A percentile compares a stretch with the other conserved stretches of the same genome.
Conservation (phyloP, 352 stramenopile genomes). For the Globisporangium heterothallicum region DNA sequence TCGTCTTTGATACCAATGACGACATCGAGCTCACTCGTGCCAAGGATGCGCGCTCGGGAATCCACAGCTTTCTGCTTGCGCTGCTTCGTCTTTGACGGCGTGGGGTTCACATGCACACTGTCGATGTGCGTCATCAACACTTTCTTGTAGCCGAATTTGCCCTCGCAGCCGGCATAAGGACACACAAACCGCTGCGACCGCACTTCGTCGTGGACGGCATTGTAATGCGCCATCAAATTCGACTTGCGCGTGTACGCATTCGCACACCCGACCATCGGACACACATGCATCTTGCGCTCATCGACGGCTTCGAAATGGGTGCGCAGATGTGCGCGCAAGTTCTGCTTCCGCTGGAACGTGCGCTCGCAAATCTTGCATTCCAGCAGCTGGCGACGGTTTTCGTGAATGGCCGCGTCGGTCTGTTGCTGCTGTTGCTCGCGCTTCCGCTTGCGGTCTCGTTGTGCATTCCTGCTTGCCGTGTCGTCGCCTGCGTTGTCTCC, state of each 20-base stretch:
- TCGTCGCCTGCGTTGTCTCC: too few relatives aligned
- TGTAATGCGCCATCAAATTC: slow-evolving; percentile 76
- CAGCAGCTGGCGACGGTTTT: slow-evolving; percentile 15
- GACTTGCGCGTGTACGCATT: slow-evolving; percentile 66
- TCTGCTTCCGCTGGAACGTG: slow-evolving; percentile 44
- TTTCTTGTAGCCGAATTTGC: slow-evolving; percentile 73
- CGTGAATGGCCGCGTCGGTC: neutral
- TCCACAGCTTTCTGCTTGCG: slow-evolving; percentile 23
- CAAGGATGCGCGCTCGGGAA: slow-evolving; percentile 28
- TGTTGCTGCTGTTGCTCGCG: neutral
- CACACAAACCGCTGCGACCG: slow-evolving; percentile 66
- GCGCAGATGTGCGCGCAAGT: slow-evolving; percentile 49
- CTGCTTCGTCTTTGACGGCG: slow-evolving; percentile 23
- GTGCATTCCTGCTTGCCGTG: neutral
- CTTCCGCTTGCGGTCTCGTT: slow-evolving; percentile 6
- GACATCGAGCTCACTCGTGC: neutral
- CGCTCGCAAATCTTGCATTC: slow-evolving; percentile 48
- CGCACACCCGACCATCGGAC: slow-evolving; percentile 46
- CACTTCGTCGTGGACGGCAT: slow-evolving; percentile 52
- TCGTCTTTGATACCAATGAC: too few relatives aligned
- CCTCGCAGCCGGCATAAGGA: slow-evolving; percentile 44
- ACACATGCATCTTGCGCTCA: slow-evolving; percentile 55
- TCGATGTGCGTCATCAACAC: slow-evolving; percentile 57
- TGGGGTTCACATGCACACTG: slow-evolving; percentile 47
- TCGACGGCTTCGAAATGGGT: slow-evolving; percentile 62